A percentile compares a stretch with the other conserved stretches of the same genome.
Evolutionary conservation across 305 asterid species (phyloP).

Genomic region (Fraxinus baroniana): DNA sequence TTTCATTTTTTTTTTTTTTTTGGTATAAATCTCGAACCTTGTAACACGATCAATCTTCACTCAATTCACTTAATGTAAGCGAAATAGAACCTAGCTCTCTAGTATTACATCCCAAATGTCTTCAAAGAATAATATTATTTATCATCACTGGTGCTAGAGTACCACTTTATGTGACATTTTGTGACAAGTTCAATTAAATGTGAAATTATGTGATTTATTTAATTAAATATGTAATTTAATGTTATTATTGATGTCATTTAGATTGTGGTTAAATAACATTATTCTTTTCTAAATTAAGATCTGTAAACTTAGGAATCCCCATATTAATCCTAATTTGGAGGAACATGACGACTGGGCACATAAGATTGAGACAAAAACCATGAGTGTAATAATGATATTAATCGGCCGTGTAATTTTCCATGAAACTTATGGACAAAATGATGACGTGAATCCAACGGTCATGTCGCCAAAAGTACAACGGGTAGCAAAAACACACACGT

Average conservation of each 20-base stretch:
- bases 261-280: no score
- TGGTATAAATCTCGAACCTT: neutral
- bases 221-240: no score
- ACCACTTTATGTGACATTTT: no score
- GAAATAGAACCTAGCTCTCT: neutral
- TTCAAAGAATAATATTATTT: no score
- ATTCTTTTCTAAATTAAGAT: neutral
- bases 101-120: neutral
- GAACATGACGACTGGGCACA: neutral
- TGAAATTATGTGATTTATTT: no score
- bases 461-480: constrained; percentile 37
- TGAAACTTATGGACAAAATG: neutral
- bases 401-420: constrained; percentile 13
- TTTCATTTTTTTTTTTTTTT: no score
- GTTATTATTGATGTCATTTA: no score
- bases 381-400: constrained; percentile 12
- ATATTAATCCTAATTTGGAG: constrained; percentile 19
- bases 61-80: neutral
- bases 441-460: constrained; percentile 56
- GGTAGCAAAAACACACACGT: constrained; percentile 49
- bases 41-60: neutral
- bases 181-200: no score
- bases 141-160: no score
- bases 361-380: neutral
- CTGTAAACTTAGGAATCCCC: neutral